A percentile compares a stretch with the other conserved stretches of the same genome.
phyloP scores from a whole-genome alignment of 2,329 filamentous ascomycete species.

The Colletotrichum salicis region DNA sequence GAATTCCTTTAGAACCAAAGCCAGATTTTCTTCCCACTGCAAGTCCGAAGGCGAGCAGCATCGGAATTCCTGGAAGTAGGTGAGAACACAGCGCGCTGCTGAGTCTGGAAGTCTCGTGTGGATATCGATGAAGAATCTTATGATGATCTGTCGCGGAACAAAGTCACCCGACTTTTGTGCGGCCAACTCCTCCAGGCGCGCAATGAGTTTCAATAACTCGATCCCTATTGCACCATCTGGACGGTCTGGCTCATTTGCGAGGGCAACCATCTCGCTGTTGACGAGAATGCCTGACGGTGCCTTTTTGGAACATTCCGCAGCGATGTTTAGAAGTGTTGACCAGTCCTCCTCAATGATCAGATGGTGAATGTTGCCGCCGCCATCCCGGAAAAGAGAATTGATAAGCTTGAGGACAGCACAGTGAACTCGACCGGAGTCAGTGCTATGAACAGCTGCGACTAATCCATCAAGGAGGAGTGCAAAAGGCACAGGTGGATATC shows the following conservation, averaged over 20 bases:
- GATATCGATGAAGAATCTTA: slow-evolving; percentile 73
- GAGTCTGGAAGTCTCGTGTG: slow-evolving; percentile 72
- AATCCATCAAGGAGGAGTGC: slow-evolving; percentile 68
- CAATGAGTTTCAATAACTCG: slow-evolving; percentile 58
- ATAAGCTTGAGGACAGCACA: slow-evolving; percentile 62
- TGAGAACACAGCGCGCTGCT: slow-evolving; percentile 71
- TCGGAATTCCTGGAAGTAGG: slow-evolving; percentile 75
- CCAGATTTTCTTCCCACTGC: slow-evolving; percentile 73
- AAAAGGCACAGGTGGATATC: slow-evolving; percentile 69
- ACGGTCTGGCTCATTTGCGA: slow-evolving; percentile 41
- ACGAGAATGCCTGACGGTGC: slow-evolving; percentile 32
- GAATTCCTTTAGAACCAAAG: slow-evolving; percentile 69
- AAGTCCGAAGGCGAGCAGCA: slow-evolving; percentile 78
- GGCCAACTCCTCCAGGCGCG: slow-evolving; percentile 61
- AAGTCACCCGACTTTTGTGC: slow-evolving; percentile 61
- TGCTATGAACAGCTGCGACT: slow-evolving; percentile 58
- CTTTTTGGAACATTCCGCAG: slow-evolving; percentile 62
- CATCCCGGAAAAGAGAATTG: slow-evolving; percentile 65
- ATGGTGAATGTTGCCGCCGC: slow-evolving; percentile 62
- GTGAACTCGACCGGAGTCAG: slow-evolving; percentile 57
- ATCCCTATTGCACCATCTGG: slow-evolving; percentile 52
- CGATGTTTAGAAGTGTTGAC: slow-evolving; percentile 69
- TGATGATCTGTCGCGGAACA: slow-evolving; percentile 72
- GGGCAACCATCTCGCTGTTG: slow-evolving; percentile 35
- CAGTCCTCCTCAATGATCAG: slow-evolving; percentile 74